Evolutionary conservation across 495 filamentous ascomycete species (phyloP), one percentile per base, ranked within the genome.

Genomic region (Aspergillus mulundensis): DNA sequence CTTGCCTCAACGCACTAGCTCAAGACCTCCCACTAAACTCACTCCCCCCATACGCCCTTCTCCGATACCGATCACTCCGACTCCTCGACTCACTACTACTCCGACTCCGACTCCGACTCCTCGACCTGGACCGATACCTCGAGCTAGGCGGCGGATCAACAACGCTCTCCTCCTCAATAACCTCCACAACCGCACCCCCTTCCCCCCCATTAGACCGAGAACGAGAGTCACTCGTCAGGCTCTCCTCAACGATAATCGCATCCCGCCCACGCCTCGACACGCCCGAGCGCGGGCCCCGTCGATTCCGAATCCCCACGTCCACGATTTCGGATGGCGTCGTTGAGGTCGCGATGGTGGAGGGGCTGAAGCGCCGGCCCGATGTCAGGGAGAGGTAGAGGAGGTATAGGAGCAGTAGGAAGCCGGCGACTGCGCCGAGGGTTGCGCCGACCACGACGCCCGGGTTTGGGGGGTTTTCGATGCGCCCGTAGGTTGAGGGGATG

Each of bases 391-490:
- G 81, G 70, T 87, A 92, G 62, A 95, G 67, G 0, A 94, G 76
- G 76, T 83, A 90, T 34, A 94, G 76, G 28, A 92, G 52, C 2
- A 96, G 75, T 15, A 93, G 63, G 73, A 96, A 91, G 52, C 87
- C 91, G n/a, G 75, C 81, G n/a, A 95, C 85, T 45, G 82, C 80
- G 60, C 91, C 91, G 30, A 96, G 81, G 21, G 90, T 83, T 50
- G 95, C 93, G 57, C 90, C 91, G 14, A 78, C 90, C n/a, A 96
- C 81, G 18, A 83, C 81, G 34, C 90, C 91, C 0, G 91, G 78
- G 5, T 75, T 20, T 0, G 87, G 89, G 11, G 85, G 80, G 47
- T 66, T 62, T 64, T 82, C 66, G 18, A 84, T 74, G 46, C 77
- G 71, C 24, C 81, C 80, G 78, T 95, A 95, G 55, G 80, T 80